phyloP scores from a whole-genome alignment of 441 rosid species.

The Gossypium gossypioides region DNA sequence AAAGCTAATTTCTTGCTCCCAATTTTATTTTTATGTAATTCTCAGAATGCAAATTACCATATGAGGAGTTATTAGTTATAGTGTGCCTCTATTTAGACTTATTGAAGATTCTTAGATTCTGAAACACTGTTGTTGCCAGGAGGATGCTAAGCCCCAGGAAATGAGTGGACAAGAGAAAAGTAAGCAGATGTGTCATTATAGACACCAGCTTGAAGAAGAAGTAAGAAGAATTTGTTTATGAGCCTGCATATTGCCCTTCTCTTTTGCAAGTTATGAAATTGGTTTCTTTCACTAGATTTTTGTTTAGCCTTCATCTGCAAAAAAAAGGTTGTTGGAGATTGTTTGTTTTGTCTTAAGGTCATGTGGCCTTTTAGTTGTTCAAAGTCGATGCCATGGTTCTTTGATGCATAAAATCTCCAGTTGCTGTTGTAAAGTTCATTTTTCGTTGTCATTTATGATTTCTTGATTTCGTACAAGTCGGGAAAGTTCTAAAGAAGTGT shows the following conservation, averaged over 20 bases:
- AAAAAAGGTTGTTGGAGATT: background rate
- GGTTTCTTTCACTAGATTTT: background rate
- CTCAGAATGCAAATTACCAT: background rate
- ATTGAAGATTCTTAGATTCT: background rate
- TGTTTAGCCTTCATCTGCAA: background rate
- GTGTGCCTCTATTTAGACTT: slow-evolving; percentile 7
- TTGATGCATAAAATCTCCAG: background rate
- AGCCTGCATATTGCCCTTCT: background rate
- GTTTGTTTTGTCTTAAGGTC: background rate
- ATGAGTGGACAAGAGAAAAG: slow-evolving; percentile 34
- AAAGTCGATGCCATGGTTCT: background rate
- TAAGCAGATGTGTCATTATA: slow-evolving; percentile 37
- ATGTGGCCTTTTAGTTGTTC: background rate
- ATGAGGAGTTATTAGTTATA: background rate
- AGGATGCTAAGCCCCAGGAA: slow-evolving; percentile 35
- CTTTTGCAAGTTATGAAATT: background rate
- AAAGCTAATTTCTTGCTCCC: background rate
- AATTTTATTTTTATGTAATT: background rate
- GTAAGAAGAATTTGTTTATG: slow-evolving; percentile 32
- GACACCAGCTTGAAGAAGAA: slow-evolving; percentile 69
- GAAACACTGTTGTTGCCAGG: slow-evolving; percentile 14
- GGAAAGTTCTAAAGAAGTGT: background rate
- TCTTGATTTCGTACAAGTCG: background rate
- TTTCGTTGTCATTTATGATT: slow-evolving; percentile 2
- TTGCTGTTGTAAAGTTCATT: background rate